Conservation (phyloP, 2,329 filamentous ascomycete genomes). For the Pseudogymnoascus sp. region DNA sequence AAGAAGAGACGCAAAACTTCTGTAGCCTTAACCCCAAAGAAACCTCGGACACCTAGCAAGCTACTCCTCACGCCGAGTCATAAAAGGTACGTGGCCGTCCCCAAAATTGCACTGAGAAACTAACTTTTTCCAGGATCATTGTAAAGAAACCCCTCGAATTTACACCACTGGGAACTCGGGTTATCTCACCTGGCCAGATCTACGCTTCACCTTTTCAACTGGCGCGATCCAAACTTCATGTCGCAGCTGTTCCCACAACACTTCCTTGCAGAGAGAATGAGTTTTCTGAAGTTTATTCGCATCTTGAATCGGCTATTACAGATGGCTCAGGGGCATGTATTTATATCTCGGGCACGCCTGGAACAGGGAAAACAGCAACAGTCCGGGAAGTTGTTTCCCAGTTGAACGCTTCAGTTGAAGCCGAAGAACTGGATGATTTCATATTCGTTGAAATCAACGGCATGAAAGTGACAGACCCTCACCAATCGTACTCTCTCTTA, state of each 20-base stretch:
- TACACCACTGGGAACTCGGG: slow-evolving; percentile 83
- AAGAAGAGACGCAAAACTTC: slow-evolving; percentile 47
- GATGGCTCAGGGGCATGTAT: slow-evolving; percentile 94
- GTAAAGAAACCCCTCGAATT: slow-evolving; percentile 89
- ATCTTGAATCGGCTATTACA: slow-evolving; percentile 87
- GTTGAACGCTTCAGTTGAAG: slow-evolving; percentile 76
- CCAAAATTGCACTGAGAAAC: neutral
- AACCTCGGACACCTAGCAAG: slow-evolving; percentile 33
- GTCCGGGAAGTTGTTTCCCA: slow-evolving; percentile 89
- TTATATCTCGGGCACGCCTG: slow-evolving; percentile 97
- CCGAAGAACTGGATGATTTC: slow-evolving; percentile 94
- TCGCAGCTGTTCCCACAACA: slow-evolving; percentile 82
- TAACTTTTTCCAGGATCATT: slow-evolving; percentile 40
- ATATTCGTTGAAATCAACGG: slow-evolving; percentile 99
- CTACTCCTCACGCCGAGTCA: slow-evolving; percentile 52
- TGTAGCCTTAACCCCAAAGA: slow-evolving; percentile 27
- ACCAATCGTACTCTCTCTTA: slow-evolving; percentile 87
- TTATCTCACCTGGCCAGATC: slow-evolving; percentile 65
- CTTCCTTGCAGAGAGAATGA: slow-evolving; percentile 88
- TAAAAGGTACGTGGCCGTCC: slow-evolving; percentile 40
- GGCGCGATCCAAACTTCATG: slow-evolving; percentile 80
- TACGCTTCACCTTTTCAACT: slow-evolving; percentile 84
- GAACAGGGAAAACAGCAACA: slow-evolving; percentile 94
- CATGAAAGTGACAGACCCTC: slow-evolving; percentile 98
- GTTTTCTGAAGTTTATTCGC: slow-evolving; percentile 84